Base-by-base conservation (phyloP, 441 rosid genomes). In the Adansonia rubrostipa region DNA sequence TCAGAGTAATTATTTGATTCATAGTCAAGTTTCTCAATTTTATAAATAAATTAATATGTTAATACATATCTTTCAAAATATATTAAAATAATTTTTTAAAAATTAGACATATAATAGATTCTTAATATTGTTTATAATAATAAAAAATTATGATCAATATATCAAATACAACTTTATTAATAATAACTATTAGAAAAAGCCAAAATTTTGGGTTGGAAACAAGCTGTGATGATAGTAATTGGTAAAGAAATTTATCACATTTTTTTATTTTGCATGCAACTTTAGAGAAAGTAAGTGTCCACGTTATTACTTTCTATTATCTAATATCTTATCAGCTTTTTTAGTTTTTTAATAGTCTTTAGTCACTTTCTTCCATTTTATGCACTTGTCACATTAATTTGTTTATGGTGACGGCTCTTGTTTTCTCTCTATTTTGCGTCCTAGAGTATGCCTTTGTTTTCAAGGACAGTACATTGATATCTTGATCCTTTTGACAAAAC, bases 371-470 rank as follows among this genome's bases (percentile, higher is more conserved):
- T 9, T 72, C 33, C 64, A 54, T 53, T 36, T 72, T 61, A 20
- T 9, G 68, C 45, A 60, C 4, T 60, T 45, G 19, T 56, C 76
- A 57, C 3, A 2, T 72, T 72, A 54, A 33, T 50, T 33, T 72
- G 2, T 54, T 33, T 2, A 5, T 36, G 51, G 76, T 6, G 64
- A 36, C 50, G 36, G 76, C 64, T 10, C 64, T 54, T 72, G 64
- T 73, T 73, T 73, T 58, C 40, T 73, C 54, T 60, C 42, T 44
- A 44, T 74, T 74, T 60, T 60, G 45, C 68, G 20, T 45, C 45
- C 57, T 44, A 42, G 42, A 58, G 20, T 44, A 14, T 60, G 68
- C 22, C 68, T 44, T 60, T 24, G 40, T 73, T 74, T 73, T 57
- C 40, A 42, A 57, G 36, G 54, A 11, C 40, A 56, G 48, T 72